A percentile compares a stretch with the other conserved stretches of the same genome.
These are phyloP conservation scores for Wickerhamomyces sp. DNA, from an alignment of 1,139 yeast species.

Conservation along the genomic window DNA sequence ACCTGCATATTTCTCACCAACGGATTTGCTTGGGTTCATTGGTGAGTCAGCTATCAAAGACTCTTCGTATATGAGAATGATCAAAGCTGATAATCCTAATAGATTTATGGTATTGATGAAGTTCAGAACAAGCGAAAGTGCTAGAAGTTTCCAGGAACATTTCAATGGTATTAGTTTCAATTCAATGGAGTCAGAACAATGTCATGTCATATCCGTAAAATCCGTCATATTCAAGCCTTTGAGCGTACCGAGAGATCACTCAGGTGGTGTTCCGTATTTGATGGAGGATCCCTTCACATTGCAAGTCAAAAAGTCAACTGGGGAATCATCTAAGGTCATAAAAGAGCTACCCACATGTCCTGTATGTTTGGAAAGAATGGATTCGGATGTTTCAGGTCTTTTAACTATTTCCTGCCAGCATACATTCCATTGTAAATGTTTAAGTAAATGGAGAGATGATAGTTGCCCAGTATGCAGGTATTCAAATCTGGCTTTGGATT, in stretches of 20 bases:
- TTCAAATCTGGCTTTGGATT: slow-evolving; percentile 38
- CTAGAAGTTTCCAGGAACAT: slow-evolving; percentile 58
- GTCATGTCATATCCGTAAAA: slow-evolving; percentile 70
- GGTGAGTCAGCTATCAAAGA: slow-evolving; percentile 55
- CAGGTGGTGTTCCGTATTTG: slow-evolving; percentile 54
- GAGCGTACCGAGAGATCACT: slow-evolving; percentile 17
- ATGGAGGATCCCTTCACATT: slow-evolving; percentile 70
- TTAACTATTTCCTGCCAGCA: slow-evolving; percentile 91
- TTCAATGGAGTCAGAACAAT: slow-evolving; percentile 84
- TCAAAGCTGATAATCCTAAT: slow-evolving; percentile 63
- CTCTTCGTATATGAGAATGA: slow-evolving; percentile 69
- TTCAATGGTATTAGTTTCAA: slow-evolving; percentile 77
- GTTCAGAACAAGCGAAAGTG: slow-evolving; percentile 52
- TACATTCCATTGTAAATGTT: slow-evolving; percentile 87
- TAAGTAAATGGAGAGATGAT: slow-evolving; percentile 87
- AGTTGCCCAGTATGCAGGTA: slow-evolving; percentile 91
- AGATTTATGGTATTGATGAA: slow-evolving; percentile 75
- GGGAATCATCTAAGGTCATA: slow-evolving; percentile 16
- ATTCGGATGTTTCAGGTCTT: slow-evolving; percentile 73
- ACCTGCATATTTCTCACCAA: slow-evolving; percentile 84
- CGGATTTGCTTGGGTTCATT: slow-evolving; percentile 73
- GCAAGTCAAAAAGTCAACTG: slow-evolving; percentile 20
- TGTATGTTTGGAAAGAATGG: slow-evolving; percentile 89
- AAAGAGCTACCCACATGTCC: slow-evolving; percentile 90
- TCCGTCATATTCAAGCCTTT: slow-evolving; percentile 45